Percentiles rank a stretch among this genome's conserved stretches.
phyloP scores from a whole-genome alignment of 768 basidiomycete genomes.

The Clitopilus hobsonii region DNA sequence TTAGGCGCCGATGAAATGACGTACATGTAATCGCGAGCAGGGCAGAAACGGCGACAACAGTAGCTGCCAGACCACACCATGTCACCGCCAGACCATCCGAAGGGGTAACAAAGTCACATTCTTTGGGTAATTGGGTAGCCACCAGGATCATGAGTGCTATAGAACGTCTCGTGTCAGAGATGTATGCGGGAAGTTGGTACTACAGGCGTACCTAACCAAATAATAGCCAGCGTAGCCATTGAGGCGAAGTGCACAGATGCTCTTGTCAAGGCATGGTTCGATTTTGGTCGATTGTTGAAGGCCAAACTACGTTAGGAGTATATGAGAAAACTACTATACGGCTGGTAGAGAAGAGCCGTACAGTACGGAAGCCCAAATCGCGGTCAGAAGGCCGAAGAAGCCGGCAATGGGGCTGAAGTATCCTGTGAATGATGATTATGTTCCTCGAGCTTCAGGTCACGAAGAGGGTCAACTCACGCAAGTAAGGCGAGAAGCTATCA shows the following conservation, averaged over 20 bases:
- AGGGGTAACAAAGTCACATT: slow-evolving; percentile 23
- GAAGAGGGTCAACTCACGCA: no score
- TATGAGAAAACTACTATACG: not conserved
- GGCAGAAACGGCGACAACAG: no score
- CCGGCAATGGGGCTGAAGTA: no score
- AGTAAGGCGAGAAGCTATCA: no score
- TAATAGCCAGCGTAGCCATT: slow-evolving; percentile 3
- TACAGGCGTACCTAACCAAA: slow-evolving; percentile 9
- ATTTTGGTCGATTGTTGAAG: slow-evolving; percentile 12
- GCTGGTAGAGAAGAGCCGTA: no score
- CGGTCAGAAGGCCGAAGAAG: no score
- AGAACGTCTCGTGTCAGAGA: not conserved
- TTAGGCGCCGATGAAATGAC: no score
- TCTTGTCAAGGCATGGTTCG: slow-evolving; percentile 10
- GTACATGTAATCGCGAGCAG: no score
- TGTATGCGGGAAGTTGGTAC: not conserved
- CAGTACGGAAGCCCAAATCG: no score
- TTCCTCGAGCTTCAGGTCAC: no score
- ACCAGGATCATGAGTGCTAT: slow-evolving; percentile 20
- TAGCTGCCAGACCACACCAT: no score
- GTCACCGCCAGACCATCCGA: not conserved
- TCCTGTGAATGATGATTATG: no score
- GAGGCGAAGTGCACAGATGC: slow-evolving; percentile 13
- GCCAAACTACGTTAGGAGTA: slow-evolving; percentile 2
- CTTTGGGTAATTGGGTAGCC: slow-evolving; percentile 25